A percentile compares a stretch with the other conserved stretches of the same genome.
phyloP scores from a whole-genome alignment of 306 rosid species.

The Gastrolobium villosum region DNA sequence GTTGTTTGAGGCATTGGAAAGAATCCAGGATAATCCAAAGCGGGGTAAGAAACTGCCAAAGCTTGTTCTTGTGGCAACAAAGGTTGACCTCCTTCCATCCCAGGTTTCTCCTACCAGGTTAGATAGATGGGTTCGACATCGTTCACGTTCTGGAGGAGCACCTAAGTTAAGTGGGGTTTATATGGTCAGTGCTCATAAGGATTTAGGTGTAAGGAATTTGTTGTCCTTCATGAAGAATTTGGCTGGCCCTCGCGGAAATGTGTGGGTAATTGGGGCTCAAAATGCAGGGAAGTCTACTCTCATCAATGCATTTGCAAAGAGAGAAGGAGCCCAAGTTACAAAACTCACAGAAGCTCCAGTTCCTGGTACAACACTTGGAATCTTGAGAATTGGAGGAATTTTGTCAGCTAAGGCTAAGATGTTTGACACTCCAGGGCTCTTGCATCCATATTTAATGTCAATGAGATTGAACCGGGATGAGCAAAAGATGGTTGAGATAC shows the following conservation, averaged over 20 bases:
- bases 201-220: slow-evolving; percentile 81
- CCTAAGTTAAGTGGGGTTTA: slow-evolving; percentile 84
- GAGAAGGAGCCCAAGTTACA: slow-evolving; percentile 77
- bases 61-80: slow-evolving; percentile 94
- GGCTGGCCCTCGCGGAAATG: slow-evolving; percentile 97
- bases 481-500: slow-evolving; percentile 90
- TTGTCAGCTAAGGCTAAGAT: slow-evolving; percentile 91
- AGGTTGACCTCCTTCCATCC: slow-evolving; percentile 90
- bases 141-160: slow-evolving; percentile 80
- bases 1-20: slow-evolving; percentile 73
- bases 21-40: slow-evolving; percentile 61
- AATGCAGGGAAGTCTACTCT: slow-evolving; percentile 98
- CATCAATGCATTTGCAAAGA: slow-evolving; percentile 82
- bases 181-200: slow-evolving; percentile 85
- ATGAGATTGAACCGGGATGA: slow-evolving; percentile 88
- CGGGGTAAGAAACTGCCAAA: slow-evolving; percentile 72
- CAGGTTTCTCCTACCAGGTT: slow-evolving; percentile 90
- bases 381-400: slow-evolving; percentile 86
- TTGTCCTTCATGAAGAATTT: slow-evolving; percentile 77
- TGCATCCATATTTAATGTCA: slow-evolving; percentile 83
- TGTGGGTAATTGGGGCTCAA: slow-evolving; percentile 97
- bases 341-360: slow-evolving; percentile 95
- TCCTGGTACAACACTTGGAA: slow-evolving; percentile 96
- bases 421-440: slow-evolving; percentile 94
- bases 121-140: slow-evolving; percentile 90